Base-by-base conservation (phyloP, 345 rosid genomes). In the Lepidium africanum region DNA sequence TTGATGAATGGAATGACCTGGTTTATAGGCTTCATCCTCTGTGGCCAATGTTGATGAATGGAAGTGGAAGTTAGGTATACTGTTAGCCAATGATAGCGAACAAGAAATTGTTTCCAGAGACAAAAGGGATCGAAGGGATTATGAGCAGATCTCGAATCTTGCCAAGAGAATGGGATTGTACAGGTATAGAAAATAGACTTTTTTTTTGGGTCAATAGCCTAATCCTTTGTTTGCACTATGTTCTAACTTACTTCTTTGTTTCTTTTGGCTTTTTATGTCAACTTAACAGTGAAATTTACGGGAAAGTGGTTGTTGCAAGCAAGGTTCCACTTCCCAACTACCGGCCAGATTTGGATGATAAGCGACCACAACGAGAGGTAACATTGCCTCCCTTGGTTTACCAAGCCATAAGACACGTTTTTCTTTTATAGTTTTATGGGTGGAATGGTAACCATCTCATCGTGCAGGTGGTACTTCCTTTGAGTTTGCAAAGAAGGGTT, bases 311-410 rank as follows among this genome's bases (percentile, higher is more conserved):
- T 64, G 99, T 94, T 70, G 90, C 93, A 10, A 89, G 99, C 82
- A 94, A 89, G 81, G 85, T 84, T 77, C 97, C 97, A 63, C 97
- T 94, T 65, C 96, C 99, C 5, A 94, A 94, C 75, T 94, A 94
- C 79, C 56, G 99, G 72, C 96, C 97, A 6, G 99, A 94, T 80
- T 83, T 94, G 81, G 99, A 94, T 83, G 97, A 94, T 73, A 91
- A 83, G 86, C 81, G 99, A 77, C 99, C 99, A 53, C 99, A 94
- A 47, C 87, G 99, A 60, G 99, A 94, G 99, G 97, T 94, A 78
- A 72, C 55, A 19, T 5, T 69, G 38, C 49, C 43, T 81, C 47
- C 16, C 37, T 55, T 49, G 66, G 43, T 60, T 64, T n/a, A 45
- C 60, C 11, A 16, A 50, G 59, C 45, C 53, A 51, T 65, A 39